phyloP scores from a whole-genome alignment of 805 yeast species.

The Hemisphaericaspora nanyangensis region DNA sequence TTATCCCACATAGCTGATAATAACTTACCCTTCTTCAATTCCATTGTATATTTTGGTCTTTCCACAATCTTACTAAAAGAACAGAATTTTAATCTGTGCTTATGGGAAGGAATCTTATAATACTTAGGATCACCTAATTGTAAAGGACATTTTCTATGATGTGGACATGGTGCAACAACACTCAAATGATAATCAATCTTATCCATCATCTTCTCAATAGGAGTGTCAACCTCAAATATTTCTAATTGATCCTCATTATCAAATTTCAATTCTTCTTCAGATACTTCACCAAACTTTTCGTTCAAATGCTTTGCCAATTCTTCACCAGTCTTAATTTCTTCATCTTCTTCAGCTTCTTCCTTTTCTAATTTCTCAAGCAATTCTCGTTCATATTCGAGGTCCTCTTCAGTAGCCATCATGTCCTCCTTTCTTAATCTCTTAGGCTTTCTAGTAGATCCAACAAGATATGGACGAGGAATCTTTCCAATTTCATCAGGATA shows the following conservation, averaged over 20 bases:
- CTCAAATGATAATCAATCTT: slow-evolving; percentile 50
- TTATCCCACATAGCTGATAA: slow-evolving; percentile 71
- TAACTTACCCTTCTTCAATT: slow-evolving; percentile 76
- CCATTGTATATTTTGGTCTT: slow-evolving; percentile 78
- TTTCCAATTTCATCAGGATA: slow-evolving; percentile 52
- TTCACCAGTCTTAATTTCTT: slow-evolving; percentile 10
- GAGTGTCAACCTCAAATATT: slow-evolving; percentile 16
- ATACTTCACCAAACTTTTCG: slow-evolving; percentile 39
- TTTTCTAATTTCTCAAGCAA: slow-evolving; percentile 22
- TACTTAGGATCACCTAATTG: slow-evolving; percentile 72
- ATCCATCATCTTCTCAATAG: slow-evolving; percentile 11
- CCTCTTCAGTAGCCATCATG: slow-evolving; percentile 33
- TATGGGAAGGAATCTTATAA: slow-evolving; percentile 54
- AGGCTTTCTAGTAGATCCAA: slow-evolving; percentile 44
- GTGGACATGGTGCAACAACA: slow-evolving; percentile 87
- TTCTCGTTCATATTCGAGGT: slow-evolving; percentile 28
- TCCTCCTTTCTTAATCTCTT: slow-evolving; percentile 33
- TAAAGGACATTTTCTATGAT: slow-evolving; percentile 81
- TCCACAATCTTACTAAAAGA: slow-evolving; percentile 65
- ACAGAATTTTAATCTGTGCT: slow-evolving; percentile 66
- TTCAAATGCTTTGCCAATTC: slow-evolving; percentile 29
- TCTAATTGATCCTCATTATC: slow-evolving; percentile 41
- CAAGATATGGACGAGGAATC: slow-evolving; percentile 65
- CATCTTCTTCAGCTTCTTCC: slow-evolving; percentile 18
- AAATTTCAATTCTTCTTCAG: slow-evolving; percentile 43